phyloP scores from a whole-genome alignment of 2,329 filamentous ascomycete genomes.

The Fusarium pilosicola region DNA sequence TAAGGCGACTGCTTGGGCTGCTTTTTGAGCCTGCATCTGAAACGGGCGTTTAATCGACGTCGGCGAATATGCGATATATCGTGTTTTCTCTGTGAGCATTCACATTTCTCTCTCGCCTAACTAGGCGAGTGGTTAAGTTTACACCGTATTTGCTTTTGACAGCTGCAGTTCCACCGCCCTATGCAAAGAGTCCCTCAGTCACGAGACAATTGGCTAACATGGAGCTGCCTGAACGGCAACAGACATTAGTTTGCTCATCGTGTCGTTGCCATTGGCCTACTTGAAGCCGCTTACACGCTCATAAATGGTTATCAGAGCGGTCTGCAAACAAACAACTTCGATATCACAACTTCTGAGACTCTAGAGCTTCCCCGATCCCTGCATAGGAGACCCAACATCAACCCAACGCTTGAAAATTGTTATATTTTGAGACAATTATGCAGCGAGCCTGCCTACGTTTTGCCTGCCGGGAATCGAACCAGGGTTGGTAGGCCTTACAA shows the following conservation, averaged over 20 bases:
- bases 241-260: background rate
- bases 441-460: background rate
- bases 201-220: background rate
- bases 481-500: background rate
- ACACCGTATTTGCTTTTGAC: slow-evolving; percentile 2
- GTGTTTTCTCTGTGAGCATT: background rate
- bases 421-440: background rate
- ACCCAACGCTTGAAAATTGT: background rate
- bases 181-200: background rate
- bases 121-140: background rate
- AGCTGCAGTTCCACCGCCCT: background rate
- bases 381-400: background rate
- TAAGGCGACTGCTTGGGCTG: background rate
- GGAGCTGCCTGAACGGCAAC: background rate
- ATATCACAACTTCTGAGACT: background rate
- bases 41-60: background rate
- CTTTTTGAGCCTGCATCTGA: background rate
- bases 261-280: background rate
- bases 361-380: background rate
- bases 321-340: background rate
- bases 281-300: background rate
- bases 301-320: background rate
- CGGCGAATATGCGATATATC: background rate
- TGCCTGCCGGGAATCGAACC: background rate
- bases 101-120: background rate